A percentile compares a stretch with the other conserved stretches of the same genome.
These are phyloP conservation scores for Escallonia herrerae DNA, from an alignment of 129 eudicot species.

Conservation along the genomic window DNA sequence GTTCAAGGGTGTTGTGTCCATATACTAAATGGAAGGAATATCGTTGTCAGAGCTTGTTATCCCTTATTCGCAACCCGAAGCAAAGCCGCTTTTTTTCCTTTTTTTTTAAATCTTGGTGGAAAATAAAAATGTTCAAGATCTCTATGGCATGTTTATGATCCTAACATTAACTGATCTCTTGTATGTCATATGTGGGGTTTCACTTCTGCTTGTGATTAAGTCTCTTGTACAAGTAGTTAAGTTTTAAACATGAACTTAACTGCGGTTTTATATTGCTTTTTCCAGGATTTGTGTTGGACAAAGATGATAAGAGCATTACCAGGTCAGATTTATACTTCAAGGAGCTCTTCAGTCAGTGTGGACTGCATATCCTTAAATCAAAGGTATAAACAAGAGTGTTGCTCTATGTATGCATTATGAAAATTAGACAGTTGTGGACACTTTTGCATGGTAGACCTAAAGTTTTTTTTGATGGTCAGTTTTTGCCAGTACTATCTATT, in stretches of 20 bases:
- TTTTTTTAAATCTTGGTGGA: too few species aligned
- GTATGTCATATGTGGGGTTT: too few species aligned
- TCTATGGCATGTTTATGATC: too few species aligned
- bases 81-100: too few species aligned
- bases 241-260: not conserved
- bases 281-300: slow-evolving; percentile 86
- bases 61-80: too few species aligned
- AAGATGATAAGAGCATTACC: slow-evolving; percentile 85
- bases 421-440: not conserved
- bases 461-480: not conserved
- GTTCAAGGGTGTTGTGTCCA: too few species aligned
- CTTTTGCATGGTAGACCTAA: not conserved
- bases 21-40: too few species aligned
- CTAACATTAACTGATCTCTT: too few species aligned
- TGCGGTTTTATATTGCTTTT: slow-evolving; percentile 3
- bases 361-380: slow-evolving; percentile 49
- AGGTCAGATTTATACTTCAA: slow-evolving; percentile 88
- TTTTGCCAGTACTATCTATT: too few species aligned
- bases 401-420: not conserved
- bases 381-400: slow-evolving; percentile 39
- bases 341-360: slow-evolving; percentile 76
- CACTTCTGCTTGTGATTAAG: not conserved
- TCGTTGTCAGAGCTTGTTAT: too few species aligned
- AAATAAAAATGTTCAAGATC: too few species aligned
- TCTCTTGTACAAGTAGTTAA: not conserved